Evolutionary conservation across 768 basidiomycete genomes (phyloP), one percentile per base, ranked within the genome.

Genomic region (Pleurotus sapidus): DNA sequence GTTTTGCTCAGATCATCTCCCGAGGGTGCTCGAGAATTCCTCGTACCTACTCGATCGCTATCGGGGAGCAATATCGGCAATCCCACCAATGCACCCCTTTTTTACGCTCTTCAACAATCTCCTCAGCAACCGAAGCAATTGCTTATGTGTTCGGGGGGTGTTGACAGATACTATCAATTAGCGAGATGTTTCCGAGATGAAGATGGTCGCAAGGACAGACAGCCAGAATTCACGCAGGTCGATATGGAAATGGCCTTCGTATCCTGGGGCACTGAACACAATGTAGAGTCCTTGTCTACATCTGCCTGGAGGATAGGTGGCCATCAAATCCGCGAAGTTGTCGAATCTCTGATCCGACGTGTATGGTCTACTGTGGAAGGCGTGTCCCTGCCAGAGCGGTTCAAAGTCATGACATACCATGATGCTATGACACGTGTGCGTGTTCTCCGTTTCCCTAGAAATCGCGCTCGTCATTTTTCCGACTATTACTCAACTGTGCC

Each of bases 181-280:
- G 95, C 95, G 12, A 85, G 85, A 62, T 98, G 95, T 73, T 98
- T 98, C 78, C 84, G 95, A 46, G 95, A 98, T 70, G 95, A 98
- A 71, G 93, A 93, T 66, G 94, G 95, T 3, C 82, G 95, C 57
- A 95, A 91, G 71, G 95, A 98, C 69, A 82, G 95, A 45, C 95
- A 98, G 67, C 95, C 95, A 0, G 95, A 98, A 70, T 98, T 98
- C 72, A 98, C 95, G 18, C 95, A 98, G 74, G 78, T 98, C 59
- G 95, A 98, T 84, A 72, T 98, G 60, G 95, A 98, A 74, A 95
- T 97, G 91, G 93, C 90, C 2, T 98, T 90, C 72, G 87, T 95
- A 15, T 88, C 89, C 6, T 97, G 95, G 86, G 88, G 88, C 27
- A 63, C 69, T 51, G 53, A 67, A 45, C 61, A 66, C 30, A 39